phyloP scores from a whole-genome alignment of 1,284 basidiomycete species.

The Melampsora abietis-canadensis region DNA sequence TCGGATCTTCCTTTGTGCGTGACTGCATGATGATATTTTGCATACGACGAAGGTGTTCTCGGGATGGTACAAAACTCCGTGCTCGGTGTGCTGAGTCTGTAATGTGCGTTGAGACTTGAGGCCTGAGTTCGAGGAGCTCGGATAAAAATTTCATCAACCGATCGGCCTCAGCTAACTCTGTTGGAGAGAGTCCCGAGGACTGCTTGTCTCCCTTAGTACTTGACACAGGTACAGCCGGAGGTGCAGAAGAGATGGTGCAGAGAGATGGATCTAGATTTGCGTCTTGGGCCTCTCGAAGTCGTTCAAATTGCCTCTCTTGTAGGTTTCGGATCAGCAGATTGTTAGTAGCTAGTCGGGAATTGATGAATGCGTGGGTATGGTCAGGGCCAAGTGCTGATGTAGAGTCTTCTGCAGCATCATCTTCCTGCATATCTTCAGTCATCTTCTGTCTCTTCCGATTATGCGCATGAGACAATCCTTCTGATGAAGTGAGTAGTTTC shows the following conservation, averaged over 20 bases:
- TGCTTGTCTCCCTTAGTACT: neutral
- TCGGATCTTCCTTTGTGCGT: neutral
- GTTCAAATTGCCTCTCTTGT: constrained; percentile 39
- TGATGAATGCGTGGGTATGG: constrained; percentile 1
- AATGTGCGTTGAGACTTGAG: neutral
- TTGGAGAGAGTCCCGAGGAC: neutral
- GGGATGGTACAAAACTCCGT: neutral
- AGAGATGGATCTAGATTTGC: constrained; percentile 37
- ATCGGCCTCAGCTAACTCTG: constrained; percentile 25
- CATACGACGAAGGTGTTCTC: neutral
- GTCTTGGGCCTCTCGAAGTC: constrained; percentile 19
- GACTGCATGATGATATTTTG: constrained; percentile 3
- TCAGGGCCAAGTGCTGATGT: neutral
- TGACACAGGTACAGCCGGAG: neutral
- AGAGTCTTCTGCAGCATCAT: neutral
- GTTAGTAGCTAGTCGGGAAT: neutral
- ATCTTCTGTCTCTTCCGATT: constrained; percentile 37
- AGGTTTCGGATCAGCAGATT: constrained; percentile 23
- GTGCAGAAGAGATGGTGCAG: neutral
- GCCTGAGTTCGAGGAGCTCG: constrained; percentile 28
- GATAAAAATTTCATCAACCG: constrained; percentile 15
- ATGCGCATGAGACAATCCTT: neutral
- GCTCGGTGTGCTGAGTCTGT: neutral
- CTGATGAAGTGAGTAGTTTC: neutral
- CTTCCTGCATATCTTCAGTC: neutral